Base-by-base conservation (phyloP, 768 basidiomycete species). In the Boletus subcaerulescens region DNA sequence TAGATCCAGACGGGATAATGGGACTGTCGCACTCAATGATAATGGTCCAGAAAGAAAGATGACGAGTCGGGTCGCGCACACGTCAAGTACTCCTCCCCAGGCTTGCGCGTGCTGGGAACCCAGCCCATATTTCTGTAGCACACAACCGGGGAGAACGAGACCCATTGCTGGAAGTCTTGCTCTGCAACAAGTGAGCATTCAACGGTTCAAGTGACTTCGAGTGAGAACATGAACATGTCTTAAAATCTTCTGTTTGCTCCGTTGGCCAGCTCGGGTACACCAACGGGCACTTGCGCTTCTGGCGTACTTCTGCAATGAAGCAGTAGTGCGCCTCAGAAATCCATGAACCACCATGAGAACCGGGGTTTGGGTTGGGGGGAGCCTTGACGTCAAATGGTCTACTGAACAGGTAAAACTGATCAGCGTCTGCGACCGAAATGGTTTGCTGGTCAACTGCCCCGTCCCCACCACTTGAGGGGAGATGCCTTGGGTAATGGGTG, bases 341-440 rank as follows among this genome's bases (percentile, higher is more conserved):
- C 5, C n/a, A n/a, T 31, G 44, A 3, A 15, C 18, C 38, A 4
- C 38, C 15, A 22, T 3, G 5, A 5, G n/a, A 12, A 14, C 26
- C 18, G 13, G 52, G 52, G 12, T 45, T 33, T 1, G 47, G 40
- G 38, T 54, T 13, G n/a, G 52, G 44, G 14, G 53, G 48, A 7
- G 49, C 14, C 3, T 50, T 42, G 29, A 54, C 4, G 5, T 36
- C n/a, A 22, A 55, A 47, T 15, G 57, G 56, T n/a, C 9, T 46
- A 29, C 39, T 40, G 20, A 58, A 54, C n/a, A 58, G 10, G 22
- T 58, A 58, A 29, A 58, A 58, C 14, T 50, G 32, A 20, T 50
- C 39, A 4, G 31, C 1, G n/a, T 47, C n/a, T 14, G 22, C 32
- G 13, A 36, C 39, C 3, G 57, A 41, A 33, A 58, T 58, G 20